Evolutionary conservation across 2,329 filamentous ascomycete species (phyloP), one percentile per base, ranked within the genome.

Genomic region (Venturia nashicola): DNA sequence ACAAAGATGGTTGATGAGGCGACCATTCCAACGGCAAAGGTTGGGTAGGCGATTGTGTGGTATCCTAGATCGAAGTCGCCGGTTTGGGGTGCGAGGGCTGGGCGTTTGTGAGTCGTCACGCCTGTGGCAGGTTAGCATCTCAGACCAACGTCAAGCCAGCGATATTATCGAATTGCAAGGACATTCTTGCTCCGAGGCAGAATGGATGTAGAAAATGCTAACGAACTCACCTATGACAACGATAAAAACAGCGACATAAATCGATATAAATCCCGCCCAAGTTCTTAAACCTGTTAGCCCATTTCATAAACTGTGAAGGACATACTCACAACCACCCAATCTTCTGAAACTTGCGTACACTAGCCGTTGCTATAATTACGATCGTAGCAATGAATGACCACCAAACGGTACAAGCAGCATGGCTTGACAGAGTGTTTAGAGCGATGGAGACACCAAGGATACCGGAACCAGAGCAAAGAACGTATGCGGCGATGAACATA

Each of bases 1-100:
- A 82, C 80, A 72, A 86, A 85, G 66, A 87, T 86, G 2, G 82
- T 84, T 1, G 78, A 77, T 0, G 80, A 77, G 46, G 83, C 82
- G 0, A 80, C 81, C 68, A 87, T 85, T 8, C 82, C 84, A 1
- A 78, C 79, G 0, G 80, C 79, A 69, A 87, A 87, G 23, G 76
- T 79, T 0, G 84, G 83, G 67, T 81, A 73, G 8, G 77, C 80
- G 65, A 86, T 80, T 14, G 78, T 78, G 61, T 78, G 75, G 71
- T 82, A 87, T 39, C 83, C 84, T 2, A 86, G 76, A 0, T 87
- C 83, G 68, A 78, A 87, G 51, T 78, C 75, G 0, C 85, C 84
- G 0, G 78, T 80, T 66, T 82, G 77, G 1, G 84, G 84, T 1
- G 85, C 85, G 8, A 82, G 82, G 1, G 84, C 84, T 16, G 84